Conservation (phyloP, 441 rosid genomes). For the Syzygium malaccense region DNA sequence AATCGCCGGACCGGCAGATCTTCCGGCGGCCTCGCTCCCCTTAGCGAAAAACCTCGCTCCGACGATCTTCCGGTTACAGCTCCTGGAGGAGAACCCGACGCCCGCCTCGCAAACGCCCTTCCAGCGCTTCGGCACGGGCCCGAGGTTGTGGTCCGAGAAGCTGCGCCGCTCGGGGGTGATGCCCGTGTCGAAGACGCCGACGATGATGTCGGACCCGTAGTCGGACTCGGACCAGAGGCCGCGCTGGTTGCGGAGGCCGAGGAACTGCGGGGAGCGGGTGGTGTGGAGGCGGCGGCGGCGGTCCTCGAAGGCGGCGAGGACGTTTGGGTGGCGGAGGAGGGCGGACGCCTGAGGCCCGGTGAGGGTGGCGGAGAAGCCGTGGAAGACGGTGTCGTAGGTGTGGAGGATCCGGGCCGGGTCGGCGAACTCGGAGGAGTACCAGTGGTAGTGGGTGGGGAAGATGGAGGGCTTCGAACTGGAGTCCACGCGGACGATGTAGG, state of each 20-base stretch:
- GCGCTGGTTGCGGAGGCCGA: slow-evolving; percentile 62
- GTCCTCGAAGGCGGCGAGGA: slow-evolving; percentile 62
- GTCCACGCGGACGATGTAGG: slow-evolving; percentile 66
- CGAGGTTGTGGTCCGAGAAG: slow-evolving; percentile 66
- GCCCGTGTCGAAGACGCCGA: slow-evolving; percentile 71
- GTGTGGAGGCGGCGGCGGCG: slow-evolving; percentile 64
- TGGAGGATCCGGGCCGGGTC: slow-evolving; percentile 53
- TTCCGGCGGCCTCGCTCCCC: slow-evolving; percentile 53
- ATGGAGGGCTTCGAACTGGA: slow-evolving; percentile 60
- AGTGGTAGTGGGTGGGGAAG: slow-evolving; percentile 73
- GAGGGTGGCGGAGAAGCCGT: slow-evolving; percentile 67
- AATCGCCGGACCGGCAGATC: slow-evolving; percentile 30
- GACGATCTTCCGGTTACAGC: slow-evolving; percentile 59
- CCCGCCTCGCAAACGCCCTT: slow-evolving; percentile 58
- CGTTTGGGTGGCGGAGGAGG: slow-evolving; percentile 45
- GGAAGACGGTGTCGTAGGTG: slow-evolving; percentile 78
- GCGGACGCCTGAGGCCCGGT: slow-evolving; percentile 27
- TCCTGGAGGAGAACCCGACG: slow-evolving; percentile 21
- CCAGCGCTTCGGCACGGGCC: slow-evolving; percentile 64
- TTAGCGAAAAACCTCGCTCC: slow-evolving; percentile 71
- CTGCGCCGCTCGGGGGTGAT: slow-evolving; percentile 75
- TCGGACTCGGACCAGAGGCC: slow-evolving; percentile 78
- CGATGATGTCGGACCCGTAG: slow-evolving; percentile 73
- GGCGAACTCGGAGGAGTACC: slow-evolving; percentile 74
- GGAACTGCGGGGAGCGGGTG: slow-evolving; percentile 80